Evolutionary conservation across 2,329 filamentous ascomycete genomes (phyloP).

Genomic region (Verticillium longisporum): DNA sequence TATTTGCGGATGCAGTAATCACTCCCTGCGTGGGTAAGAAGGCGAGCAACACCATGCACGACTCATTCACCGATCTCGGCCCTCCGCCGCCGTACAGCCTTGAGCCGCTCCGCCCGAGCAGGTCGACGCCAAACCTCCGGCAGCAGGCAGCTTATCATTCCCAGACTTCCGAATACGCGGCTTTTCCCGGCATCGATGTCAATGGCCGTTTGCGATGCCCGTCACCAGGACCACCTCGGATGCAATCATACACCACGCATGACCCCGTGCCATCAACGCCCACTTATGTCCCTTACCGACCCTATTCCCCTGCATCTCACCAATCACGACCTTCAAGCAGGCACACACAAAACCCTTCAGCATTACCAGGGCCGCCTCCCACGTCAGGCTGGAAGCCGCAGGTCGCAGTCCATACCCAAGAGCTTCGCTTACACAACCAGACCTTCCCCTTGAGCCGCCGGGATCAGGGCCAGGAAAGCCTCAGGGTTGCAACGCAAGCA

Average conservation of each 20-base stretch:
- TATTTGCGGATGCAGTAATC: neutral
- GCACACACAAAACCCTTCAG: neutral
- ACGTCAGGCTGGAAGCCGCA: neutral
- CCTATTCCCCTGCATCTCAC: neutral
- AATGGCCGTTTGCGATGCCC: constrained; percentile 3
- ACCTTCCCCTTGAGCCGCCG: neutral
- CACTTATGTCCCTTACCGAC: neutral
- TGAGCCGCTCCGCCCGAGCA: constrained; percentile 1
- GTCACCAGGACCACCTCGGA: neutral
- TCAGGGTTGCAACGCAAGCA: neutral
- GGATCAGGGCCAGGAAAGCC: neutral
- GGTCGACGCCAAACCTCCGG: constrained; percentile 8
- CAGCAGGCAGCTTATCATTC: neutral
- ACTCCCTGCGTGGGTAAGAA: neutral
- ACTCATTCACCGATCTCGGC: neutral
- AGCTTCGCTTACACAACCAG: neutral
- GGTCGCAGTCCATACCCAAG: neutral
- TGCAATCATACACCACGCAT: neutral
- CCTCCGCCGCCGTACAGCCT: constrained; percentile 1
- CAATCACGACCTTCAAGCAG: neutral
- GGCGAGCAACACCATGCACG: neutral
- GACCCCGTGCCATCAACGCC: neutral
- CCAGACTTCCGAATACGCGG: neutral
- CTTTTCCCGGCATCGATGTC: constrained; percentile 5
- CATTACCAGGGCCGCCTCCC: neutral